Evolutionary conservation across 2,329 filamentous ascomycete genomes (phyloP).

Genomic region (Cercospora sp.): DNA sequence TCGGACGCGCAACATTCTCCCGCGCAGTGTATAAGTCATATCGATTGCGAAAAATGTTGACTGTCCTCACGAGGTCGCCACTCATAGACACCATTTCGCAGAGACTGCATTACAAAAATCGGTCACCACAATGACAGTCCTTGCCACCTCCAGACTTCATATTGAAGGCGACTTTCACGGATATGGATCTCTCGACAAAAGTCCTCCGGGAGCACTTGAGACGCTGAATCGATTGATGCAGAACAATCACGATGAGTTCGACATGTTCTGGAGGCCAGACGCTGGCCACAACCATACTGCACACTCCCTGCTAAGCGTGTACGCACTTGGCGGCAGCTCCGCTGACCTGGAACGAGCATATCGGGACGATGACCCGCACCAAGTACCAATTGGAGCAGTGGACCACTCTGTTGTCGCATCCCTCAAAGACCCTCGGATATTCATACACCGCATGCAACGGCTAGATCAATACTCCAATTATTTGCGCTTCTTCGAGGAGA

Average conservation of each 20-base stretch:
- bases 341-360: constrained; percentile 1
- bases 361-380: neutral
- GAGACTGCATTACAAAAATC: neutral
- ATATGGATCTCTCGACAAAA: neutral
- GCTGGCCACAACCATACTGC: neutral
- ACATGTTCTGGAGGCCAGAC: constrained; percentile 1
- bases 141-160: neutral
- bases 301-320: neutral
- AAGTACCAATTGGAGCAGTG: neutral
- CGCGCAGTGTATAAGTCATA: neutral
- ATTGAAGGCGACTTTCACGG: neutral
- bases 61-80: neutral
- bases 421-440: neutral
- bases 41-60: neutral
- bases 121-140: neutral
- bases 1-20: neutral
- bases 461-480: constrained; percentile 65
- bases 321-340: neutral
- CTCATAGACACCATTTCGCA: neutral
- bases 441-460: neutral
- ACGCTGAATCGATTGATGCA: constrained; percentile 1
- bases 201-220: constrained; percentile 1
- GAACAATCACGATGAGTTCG: neutral
- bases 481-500: constrained; percentile 69
- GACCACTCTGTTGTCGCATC: neutral